A percentile compares a stretch with the other conserved stretches of the same genome.
Evolutionary conservation across 176 grass and related monocot genomes (phyloP).

Genomic region (Oryza coarctata): DNA sequence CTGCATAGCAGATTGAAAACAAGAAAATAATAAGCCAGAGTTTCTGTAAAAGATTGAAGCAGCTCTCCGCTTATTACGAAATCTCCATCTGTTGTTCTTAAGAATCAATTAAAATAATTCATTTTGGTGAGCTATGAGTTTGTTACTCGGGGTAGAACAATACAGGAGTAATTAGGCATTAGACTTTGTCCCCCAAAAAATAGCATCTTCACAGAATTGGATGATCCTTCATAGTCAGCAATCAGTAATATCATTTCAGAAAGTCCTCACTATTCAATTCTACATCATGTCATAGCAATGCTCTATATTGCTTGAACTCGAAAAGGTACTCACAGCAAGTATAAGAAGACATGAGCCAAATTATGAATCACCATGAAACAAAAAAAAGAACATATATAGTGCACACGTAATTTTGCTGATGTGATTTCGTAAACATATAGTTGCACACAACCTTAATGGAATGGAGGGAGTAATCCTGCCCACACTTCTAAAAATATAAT

Average conservation of each 20-base stretch:
- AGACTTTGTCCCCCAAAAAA: background rate
- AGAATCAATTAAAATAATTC: background rate
- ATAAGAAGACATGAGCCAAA: background rate
- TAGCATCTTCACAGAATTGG: background rate
- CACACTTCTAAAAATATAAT: too few species aligned
- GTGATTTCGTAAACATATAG: too few species aligned
- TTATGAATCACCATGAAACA: background rate
- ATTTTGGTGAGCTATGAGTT: background rate
- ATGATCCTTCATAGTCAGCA: background rate
- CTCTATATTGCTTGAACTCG: background rate
- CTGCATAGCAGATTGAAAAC: background rate
- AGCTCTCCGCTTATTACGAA: background rate
- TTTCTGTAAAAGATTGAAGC: background rate
- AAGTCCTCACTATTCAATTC: background rate
- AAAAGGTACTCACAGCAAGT: background rate
- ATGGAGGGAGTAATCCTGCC: too few species aligned
- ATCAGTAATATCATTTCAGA: background rate
- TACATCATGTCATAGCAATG: background rate
- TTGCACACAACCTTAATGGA: background rate
- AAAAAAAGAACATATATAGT: conserved; percentile 4
- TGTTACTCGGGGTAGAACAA: background rate
- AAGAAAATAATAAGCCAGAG: background rate
- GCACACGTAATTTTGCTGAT: background rate
- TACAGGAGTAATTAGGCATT: background rate
- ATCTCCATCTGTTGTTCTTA: background rate